phyloP scores from a whole-genome alignment of 2,329 filamentous ascomycete genomes.

The Talaromyces verruculosus region DNA sequence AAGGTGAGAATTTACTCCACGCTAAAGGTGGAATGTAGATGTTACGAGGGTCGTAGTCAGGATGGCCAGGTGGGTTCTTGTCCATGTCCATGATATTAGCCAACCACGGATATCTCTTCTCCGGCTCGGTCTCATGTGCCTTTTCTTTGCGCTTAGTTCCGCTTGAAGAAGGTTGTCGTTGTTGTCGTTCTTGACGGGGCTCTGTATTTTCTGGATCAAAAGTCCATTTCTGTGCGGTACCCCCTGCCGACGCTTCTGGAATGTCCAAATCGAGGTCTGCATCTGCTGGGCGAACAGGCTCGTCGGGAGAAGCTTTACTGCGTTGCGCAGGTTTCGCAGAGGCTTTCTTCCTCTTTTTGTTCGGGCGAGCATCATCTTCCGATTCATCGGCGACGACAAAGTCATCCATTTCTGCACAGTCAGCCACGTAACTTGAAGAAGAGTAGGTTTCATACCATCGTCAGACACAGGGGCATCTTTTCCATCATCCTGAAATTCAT shows the following conservation, averaged over 20 bases:
- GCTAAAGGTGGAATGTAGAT: conserved; percentile 83
- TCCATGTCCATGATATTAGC: conserved; percentile 84
- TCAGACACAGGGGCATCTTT: conserved; percentile 50
- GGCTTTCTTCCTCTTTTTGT: conserved; percentile 72
- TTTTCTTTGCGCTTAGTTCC: conserved; percentile 55
- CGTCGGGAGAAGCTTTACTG: conserved; percentile 31
- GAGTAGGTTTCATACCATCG: conserved; percentile 47
- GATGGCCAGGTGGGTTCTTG: conserved; percentile 71
- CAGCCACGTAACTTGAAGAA: background rate
- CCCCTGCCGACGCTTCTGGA: conserved; percentile 53
- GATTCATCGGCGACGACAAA: conserved; percentile 88
- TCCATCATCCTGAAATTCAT: conserved; percentile 62
- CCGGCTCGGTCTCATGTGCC: conserved; percentile 77
- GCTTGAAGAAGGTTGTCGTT: conserved; percentile 34
- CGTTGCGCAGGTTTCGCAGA: conserved; percentile 44
- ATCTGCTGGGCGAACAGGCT: conserved; percentile 53
- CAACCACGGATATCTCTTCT: conserved; percentile 86
- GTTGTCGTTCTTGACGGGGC: conserved; percentile 50
- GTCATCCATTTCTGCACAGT: conserved; percentile 69
- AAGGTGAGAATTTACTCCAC: conserved; percentile 81
- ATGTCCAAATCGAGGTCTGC: conserved; percentile 59
- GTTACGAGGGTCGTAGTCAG: conserved; percentile 87
- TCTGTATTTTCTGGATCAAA: conserved; percentile 63
- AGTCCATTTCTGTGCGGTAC: conserved; percentile 81
- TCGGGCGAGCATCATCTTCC: conserved; percentile 65